A percentile compares a stretch with the other conserved stretches of the same genome.
These are phyloP conservation scores for Apiospora rasikravindrae DNA, from an alignment of 2,329 filamentous ascomycete genomes.

Conservation along the genomic window DNA sequence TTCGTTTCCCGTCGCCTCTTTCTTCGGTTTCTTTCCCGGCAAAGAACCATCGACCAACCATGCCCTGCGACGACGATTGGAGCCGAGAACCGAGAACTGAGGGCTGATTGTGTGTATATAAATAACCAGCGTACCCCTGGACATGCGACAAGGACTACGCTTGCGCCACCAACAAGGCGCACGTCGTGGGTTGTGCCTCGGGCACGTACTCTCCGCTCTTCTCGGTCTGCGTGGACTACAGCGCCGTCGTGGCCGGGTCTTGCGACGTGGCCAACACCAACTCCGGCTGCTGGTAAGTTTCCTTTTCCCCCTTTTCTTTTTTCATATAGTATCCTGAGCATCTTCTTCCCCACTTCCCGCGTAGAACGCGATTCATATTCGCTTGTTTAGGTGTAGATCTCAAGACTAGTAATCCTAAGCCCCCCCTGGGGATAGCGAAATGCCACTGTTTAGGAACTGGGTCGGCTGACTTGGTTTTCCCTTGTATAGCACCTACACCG, in stretches of 20 bases:
- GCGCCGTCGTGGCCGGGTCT: slow-evolving; percentile 35
- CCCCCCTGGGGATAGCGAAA: no score
- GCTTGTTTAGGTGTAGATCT: not conserved
- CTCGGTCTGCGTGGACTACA: slow-evolving; percentile 42
- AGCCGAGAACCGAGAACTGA: not conserved
- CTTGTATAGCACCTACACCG: slow-evolving; percentile 19
- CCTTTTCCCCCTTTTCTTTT: not conserved
- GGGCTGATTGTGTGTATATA: not conserved
- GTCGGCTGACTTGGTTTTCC: slow-evolving; percentile 20
- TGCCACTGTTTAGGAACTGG: not conserved
- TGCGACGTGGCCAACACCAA: slow-evolving; percentile 35
- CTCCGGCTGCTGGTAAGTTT: slow-evolving; percentile 45
- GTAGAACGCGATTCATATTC: not conserved
- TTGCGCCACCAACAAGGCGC: slow-evolving; percentile 39
- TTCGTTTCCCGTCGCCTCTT: not conserved
- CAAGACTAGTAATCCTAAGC: not conserved
- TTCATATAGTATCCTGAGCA: not conserved
- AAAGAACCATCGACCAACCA: not conserved
- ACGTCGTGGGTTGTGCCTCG: slow-evolving; percentile 44
- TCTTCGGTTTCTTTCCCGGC: not conserved
- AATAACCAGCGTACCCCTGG: slow-evolving; percentile 30
- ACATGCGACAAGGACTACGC: slow-evolving; percentile 30
- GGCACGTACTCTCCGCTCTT: slow-evolving; percentile 39
- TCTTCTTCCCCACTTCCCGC: not conserved
- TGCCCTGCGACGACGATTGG: not conserved